Conservation (phyloP, 495 filamentous ascomycete species). For the Lasiosphaeriaceae sp. region DNA sequence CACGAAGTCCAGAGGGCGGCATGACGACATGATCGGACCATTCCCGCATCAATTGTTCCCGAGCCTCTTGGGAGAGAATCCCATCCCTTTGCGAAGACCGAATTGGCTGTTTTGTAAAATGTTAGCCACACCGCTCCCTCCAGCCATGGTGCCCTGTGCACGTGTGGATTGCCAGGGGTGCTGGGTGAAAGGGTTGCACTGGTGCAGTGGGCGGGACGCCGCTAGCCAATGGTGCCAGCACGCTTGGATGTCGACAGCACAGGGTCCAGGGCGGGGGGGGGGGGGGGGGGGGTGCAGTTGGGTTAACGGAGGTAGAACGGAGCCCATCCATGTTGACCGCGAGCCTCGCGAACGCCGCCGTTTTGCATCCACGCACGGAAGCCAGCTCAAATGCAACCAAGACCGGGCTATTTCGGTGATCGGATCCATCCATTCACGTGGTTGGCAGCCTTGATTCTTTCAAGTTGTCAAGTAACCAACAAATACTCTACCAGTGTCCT, state of each 20-base stretch:
- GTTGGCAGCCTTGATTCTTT: background rate
- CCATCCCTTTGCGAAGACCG: background rate
- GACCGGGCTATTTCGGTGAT: background rate
- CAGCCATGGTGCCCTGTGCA: background rate
- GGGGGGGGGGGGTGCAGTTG: background rate
- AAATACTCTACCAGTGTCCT: too few relatives aligned
- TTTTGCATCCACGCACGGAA: background rate
- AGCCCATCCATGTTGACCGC: background rate
- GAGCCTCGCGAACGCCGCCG: background rate
- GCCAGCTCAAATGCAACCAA: background rate
- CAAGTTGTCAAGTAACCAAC: too few relatives aligned
- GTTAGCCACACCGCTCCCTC: constrained; percentile 7
- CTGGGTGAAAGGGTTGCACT: background rate
- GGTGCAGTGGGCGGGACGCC: background rate
- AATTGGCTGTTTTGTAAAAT: background rate
- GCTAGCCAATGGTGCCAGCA: background rate
- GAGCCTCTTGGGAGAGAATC: background rate
- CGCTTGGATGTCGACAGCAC: background rate
- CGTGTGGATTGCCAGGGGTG: background rate
- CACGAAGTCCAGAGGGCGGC: background rate
- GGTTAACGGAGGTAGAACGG: background rate
- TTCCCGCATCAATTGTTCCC: constrained; percentile 1
- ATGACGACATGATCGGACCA: constrained; percentile 27
- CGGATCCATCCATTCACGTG: background rate
- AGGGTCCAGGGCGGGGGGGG: too few relatives aligned